Evolutionary conservation across 148 eudicot species (phyloP).

Genomic region (Suaeda aralocaspica): DNA sequence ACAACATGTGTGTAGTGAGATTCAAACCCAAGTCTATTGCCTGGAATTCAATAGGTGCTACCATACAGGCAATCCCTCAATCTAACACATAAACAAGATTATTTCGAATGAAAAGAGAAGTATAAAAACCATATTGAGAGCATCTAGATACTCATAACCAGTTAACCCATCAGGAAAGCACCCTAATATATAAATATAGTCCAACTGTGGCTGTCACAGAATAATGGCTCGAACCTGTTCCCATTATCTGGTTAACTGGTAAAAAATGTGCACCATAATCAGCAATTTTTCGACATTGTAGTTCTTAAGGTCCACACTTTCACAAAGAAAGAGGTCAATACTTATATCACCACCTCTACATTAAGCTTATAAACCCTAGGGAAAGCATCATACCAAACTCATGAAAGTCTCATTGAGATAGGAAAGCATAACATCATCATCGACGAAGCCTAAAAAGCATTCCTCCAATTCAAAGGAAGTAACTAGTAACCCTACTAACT

Average conservation of each 20-base stretch:
- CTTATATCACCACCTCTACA: not conserved
- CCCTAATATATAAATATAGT: not conserved
- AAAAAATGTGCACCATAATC: no score
- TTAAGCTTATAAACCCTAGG: not conserved
- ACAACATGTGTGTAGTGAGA: no score
- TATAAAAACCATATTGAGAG: not conserved
- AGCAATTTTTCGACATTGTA: not conserved
- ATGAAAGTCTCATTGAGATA: not conserved
- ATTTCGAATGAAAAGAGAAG: not conserved
- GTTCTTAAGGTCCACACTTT: not conserved
- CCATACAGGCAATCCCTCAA: no score
- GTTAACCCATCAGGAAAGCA: not conserved
- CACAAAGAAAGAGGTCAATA: not conserved
- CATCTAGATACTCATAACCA: not conserved
- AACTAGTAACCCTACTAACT: no score
- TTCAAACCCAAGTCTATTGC: no score
- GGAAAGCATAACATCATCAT: not conserved
- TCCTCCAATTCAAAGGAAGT: not conserved
- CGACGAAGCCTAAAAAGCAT: not conserved
- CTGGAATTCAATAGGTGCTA: no score
- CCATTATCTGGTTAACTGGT: not conserved
- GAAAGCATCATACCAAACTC: not conserved
- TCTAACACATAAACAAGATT: not conserved
- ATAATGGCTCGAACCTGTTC: not conserved
- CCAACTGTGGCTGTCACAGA: no score